phyloP scores from a whole-genome alignment of 345 rosid species.

The Camelina laxa region DNA sequence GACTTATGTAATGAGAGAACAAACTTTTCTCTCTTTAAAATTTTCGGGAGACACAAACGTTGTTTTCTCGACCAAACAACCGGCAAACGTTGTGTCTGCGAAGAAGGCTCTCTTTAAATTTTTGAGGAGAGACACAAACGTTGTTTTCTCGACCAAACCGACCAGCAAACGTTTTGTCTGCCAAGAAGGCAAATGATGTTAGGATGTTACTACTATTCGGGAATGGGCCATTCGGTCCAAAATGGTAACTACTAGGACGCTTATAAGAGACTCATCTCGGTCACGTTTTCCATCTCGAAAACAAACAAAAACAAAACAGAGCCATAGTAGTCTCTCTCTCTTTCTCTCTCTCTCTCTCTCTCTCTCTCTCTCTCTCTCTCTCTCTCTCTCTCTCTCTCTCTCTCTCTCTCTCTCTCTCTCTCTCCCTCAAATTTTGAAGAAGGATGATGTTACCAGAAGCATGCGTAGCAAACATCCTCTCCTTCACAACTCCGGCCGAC shows the following conservation, averaged over 20 bases:
- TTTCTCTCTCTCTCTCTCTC: background rate
- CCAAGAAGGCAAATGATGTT: background rate
- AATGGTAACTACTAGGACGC: constrained; percentile 1
- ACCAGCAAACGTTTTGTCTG: constrained; percentile 24
- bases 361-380: background rate
- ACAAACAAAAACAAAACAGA: background rate
- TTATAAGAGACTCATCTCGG: background rate
- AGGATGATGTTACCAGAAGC: constrained; percentile 58
- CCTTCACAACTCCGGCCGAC: constrained; percentile 68
- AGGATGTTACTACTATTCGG: background rate
- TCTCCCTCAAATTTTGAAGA: background rate
- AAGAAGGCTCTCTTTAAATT: background rate
- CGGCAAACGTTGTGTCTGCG: constrained; percentile 21
- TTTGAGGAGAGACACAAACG: background rate
- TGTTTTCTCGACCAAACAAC: background rate
- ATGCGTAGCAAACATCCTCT: constrained; percentile 58
- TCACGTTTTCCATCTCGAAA: background rate
- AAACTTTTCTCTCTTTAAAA: no score
- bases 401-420: background rate
- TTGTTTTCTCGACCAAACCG: background rate
- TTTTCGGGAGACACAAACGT: background rate
- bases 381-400: background rate
- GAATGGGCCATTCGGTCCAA: constrained; percentile 20
- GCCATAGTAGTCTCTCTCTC: background rate
- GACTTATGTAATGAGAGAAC: no score